Conservation (phyloP, 2,329 filamentous ascomycete genomes). For the Fusarium sp. region DNA sequence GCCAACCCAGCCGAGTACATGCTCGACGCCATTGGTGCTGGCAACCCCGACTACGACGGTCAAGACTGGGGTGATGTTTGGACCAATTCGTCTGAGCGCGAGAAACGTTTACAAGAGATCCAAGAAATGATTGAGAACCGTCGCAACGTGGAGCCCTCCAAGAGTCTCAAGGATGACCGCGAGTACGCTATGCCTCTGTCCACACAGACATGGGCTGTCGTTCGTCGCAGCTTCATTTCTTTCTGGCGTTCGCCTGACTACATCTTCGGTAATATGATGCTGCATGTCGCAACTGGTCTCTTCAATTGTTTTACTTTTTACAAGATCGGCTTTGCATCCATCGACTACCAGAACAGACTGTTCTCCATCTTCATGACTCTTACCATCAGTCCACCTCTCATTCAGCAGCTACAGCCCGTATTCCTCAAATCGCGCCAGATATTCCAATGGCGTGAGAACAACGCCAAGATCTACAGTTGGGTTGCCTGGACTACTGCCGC, state of each 20-base stretch:
- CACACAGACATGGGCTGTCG: slow-evolving; percentile 66
- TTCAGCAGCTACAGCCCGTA: slow-evolving; percentile 81
- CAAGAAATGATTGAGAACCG: slow-evolving; percentile 63
- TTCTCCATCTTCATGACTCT: slow-evolving; percentile 84
- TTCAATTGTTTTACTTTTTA: slow-evolving; percentile 81
- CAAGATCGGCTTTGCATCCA: slow-evolving; percentile 66
- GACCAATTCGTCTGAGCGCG: slow-evolving; percentile 64
- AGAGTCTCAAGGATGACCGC: slow-evolving; percentile 61
- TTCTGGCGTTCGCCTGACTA: slow-evolving; percentile 77
- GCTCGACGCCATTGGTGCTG: slow-evolving; percentile 70
- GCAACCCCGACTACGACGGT: slow-evolving; percentile 69
- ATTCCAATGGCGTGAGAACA: slow-evolving; percentile 78
- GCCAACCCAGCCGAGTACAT: slow-evolving; percentile 68
- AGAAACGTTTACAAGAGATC: slow-evolving; percentile 63
- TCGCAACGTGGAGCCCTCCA: slow-evolving; percentile 53
- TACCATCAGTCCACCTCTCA: slow-evolving; percentile 78
- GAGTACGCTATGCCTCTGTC: slow-evolving; percentile 73
- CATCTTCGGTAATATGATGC: slow-evolving; percentile 70
- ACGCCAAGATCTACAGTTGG: slow-evolving; percentile 86
- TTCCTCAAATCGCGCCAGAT: slow-evolving; percentile 75
- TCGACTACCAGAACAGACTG: slow-evolving; percentile 77
- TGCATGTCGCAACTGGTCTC: slow-evolving; percentile 71
- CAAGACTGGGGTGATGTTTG: slow-evolving; percentile 74
- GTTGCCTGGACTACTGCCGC: slow-evolving; percentile 74
- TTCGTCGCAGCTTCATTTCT: slow-evolving; percentile 68